Conservation (phyloP, 2,329 filamentous ascomycete genomes). For the Penicillium oxalicum region DNA sequence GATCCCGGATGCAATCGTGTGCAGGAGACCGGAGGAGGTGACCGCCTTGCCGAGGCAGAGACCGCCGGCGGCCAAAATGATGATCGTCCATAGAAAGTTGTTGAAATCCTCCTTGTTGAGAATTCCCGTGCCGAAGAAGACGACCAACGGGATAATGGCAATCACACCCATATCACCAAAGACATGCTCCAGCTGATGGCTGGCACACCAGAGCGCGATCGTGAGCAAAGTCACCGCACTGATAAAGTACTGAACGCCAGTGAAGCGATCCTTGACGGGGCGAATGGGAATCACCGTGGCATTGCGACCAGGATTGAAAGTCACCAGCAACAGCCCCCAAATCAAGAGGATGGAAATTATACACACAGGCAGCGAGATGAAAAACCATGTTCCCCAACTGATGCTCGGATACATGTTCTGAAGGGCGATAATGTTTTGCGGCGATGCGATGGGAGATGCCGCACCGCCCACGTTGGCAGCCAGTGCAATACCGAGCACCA, state of each 20-base stretch:
- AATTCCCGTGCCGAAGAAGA: conserved; percentile 95
- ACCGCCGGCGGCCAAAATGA: conserved; percentile 92
- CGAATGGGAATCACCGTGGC: conserved; percentile 89
- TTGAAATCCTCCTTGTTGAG: conserved; percentile 99
- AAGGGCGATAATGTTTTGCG: conserved; percentile 93
- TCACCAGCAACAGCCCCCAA: conserved; percentile 77
- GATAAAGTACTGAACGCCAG: conserved; percentile 89
- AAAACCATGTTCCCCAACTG: conserved; percentile 96
- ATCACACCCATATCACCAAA: conserved; percentile 99
- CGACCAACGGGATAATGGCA: conserved; percentile 87
- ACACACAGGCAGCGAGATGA: conserved; percentile 87
- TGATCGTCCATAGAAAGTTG: conserved; percentile 99
- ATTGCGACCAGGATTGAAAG: conserved; percentile 77
- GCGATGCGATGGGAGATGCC: conserved; percentile 92
- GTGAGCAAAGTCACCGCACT: conserved; percentile 73
- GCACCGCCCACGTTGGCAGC: conserved; percentile 95
- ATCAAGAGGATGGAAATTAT: conserved; percentile 81
- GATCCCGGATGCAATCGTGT: conserved; percentile 77
- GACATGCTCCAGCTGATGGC: conserved; percentile 75
- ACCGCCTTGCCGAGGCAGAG: conserved; percentile 90
- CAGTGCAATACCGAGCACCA: conserved; percentile 91
- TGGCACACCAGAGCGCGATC: conserved; percentile 87
- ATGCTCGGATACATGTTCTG: conserved; percentile 91
- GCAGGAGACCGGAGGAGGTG: conserved; percentile 82
- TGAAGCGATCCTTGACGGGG: conserved; percentile 80